These are phyloP conservation scores for Pholiota adiposa DNA, from an alignment of 1,284 basidiomycete genomes.

Conservation along the genomic window DNA sequence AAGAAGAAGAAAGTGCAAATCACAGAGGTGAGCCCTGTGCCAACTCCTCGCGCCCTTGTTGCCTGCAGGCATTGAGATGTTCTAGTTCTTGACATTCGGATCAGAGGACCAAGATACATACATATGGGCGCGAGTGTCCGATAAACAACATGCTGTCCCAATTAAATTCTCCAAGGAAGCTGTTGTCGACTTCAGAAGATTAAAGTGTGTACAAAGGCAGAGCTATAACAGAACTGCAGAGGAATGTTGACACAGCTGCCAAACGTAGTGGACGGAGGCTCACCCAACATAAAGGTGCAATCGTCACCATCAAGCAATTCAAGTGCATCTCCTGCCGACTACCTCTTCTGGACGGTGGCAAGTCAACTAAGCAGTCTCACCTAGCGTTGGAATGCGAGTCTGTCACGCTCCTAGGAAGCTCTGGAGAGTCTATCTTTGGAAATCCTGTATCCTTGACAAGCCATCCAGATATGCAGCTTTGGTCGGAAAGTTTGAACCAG, in stretches of 20 bases:
- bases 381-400: slow-evolving; percentile 53
- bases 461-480: slow-evolving; percentile 43
- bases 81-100: slow-evolving; percentile 29
- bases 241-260: not conserved
- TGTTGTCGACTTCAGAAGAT: slow-evolving; percentile 28
- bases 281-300: slow-evolving; percentile 34
- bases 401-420: slow-evolving; percentile 42
- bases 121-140: slow-evolving; percentile 44
- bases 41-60: not conserved
- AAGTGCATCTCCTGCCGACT: slow-evolving; percentile 52
- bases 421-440: slow-evolving; percentile 48
- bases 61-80: not conserved
- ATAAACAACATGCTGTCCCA: slow-evolving; percentile 36
- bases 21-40: slow-evolving; percentile 44
- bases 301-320: slow-evolving; percentile 46
- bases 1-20: slow-evolving; percentile 56
- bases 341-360: slow-evolving; percentile 36
- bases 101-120: slow-evolving; percentile 26
- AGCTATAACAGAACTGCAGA: not conserved
- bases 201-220: slow-evolving; percentile 22
- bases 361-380: slow-evolving; percentile 38
- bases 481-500: slow-evolving; percentile 53
- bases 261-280: slow-evolving; percentile 19
- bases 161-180: slow-evolving; percentile 39
- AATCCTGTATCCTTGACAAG: slow-evolving; percentile 47